A percentile compares a stretch with the other conserved stretches of the same genome.
phyloP scores from a whole-genome alignment of 2,329 filamentous ascomycete genomes.

The Paecilomyces variotii region DNA sequence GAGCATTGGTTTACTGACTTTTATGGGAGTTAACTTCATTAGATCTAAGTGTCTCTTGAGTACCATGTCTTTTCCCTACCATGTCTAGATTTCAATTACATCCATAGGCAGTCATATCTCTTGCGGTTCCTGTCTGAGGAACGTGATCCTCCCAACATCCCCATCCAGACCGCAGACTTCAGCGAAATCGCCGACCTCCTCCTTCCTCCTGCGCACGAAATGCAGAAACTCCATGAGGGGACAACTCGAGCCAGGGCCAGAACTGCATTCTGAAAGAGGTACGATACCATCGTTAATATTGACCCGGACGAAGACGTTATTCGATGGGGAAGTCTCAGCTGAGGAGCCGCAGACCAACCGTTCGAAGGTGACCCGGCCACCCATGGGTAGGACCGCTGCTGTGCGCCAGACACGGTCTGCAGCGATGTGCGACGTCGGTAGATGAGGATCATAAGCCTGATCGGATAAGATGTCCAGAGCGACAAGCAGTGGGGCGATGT shows the following conservation, averaged over 20 bases:
- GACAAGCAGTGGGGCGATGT: constrained; percentile 49
- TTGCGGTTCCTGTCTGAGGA: constrained; percentile 24
- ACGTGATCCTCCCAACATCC: constrained; percentile 37
- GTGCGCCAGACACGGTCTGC: constrained; percentile 45
- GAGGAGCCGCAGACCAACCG: constrained; percentile 37
- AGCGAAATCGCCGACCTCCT: constrained; percentile 41
- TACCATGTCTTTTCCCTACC: no score
- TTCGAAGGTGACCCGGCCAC: constrained; percentile 48
- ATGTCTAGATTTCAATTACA: no score
- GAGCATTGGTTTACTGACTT: no score
- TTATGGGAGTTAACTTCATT: no score
- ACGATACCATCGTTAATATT: constrained; percentile 53
- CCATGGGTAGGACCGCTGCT: constrained; percentile 51
- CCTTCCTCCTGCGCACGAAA: constrained; percentile 32
- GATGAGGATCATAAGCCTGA: constrained; percentile 26
- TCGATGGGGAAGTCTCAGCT: constrained; percentile 6
- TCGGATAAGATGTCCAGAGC: constrained; percentile 43
- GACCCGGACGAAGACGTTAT: constrained; percentile 40
- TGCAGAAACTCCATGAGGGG: constrained; percentile 37
- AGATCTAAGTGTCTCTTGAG: no score
- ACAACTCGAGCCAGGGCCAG: constrained; percentile 43
- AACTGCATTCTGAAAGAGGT: constrained; percentile 39
- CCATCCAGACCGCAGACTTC: constrained; percentile 41
- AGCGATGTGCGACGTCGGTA: constrained; percentile 41
- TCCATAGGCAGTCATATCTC: no score